Evolutionary conservation across 331 rosid genomes (phyloP), one percentile per base, ranked within the genome.

Genomic region (Stylosanthes scabra): DNA sequence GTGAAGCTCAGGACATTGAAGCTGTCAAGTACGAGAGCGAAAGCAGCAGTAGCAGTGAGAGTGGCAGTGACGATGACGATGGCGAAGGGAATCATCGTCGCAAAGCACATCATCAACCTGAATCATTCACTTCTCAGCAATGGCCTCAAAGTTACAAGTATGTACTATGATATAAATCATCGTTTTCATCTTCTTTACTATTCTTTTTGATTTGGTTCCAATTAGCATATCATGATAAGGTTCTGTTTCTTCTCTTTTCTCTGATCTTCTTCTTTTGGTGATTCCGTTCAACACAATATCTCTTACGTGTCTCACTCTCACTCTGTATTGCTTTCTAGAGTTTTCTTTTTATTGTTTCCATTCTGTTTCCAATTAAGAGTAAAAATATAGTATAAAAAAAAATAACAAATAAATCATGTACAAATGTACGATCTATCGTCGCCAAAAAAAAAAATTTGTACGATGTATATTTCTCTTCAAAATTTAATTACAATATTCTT

Each of bases 91-190:
- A 46, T 9, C 42, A 9, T 20, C 39, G 4, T 34, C 39, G 39
- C 39, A 34, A 6, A 34, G n/a, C 12, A 11, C 15, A 47, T 4
- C 66, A 20, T 4, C 66, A 20, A 9, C 77, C 12, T 8, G 74
- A 70, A 3, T 62, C 84, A 74, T 80, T 80, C 77, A n/a, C 74
- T 70, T 81, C 84, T 44, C 81, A 70, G 3, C 81, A 75, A 47
- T 80, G 84, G 84, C 84, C 84, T 50, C 84, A 80, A 29, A 80
- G 81, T 64, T 80, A 75, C 70, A 80, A 70, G 84, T 80, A 70
- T 5, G 39, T n/a, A n/a, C n/a, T n/a, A 1, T 20, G 25, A 20
- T 20, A 51, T 47, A n/a, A n/a, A 34, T 34, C 39, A 34, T 3
- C 39, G 6, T 34, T 34, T 34, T 34, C 39, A 34, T 34, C 72